Base-by-base conservation (phyloP, 176 grass and related monocot species). In the Cymbopogon citratus region DNA sequence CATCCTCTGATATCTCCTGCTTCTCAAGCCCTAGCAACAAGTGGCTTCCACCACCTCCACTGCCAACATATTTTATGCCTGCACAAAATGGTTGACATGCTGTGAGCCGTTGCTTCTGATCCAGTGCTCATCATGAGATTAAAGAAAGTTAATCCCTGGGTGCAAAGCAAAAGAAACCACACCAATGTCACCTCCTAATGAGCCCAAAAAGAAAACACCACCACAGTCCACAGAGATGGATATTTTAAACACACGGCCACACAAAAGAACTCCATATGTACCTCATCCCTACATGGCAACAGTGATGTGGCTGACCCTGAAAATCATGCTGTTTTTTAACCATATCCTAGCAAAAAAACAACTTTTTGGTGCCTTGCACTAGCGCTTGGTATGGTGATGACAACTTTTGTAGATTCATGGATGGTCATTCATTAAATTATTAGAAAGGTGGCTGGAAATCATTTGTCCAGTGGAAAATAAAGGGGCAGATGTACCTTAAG, bases 111-210 rank as follows among this genome's bases (percentile, higher is more conserved):
- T 85, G 83, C 87, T 78, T 89, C 66, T 54, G 60, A 81, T 38
- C n/a, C 26, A 73, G 35, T 85, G 54, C 78, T 81, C 83, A 77
- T 72, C 57, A 85, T 82, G 73, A 77, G 87, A 85, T 89, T 82
- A 89, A 85, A 64, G 78, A 85, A 85, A 82, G 78, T 19, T 72
- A 77, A 89, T 81, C 75, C 69, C 35, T 81, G 25, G 85, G 80
- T 75, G 77, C 77, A 86, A 89, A 85, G 72, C 65, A 85, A 76
- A 89, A 81, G 87, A 25, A 31, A 52, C 31, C 71, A 71, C 71
- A 76, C 63, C 71, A 76, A 76, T 51, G 63, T 44, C 71, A 76
- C 60, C 57, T 63, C 66, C 74, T 65, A 83, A 78, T 73, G 61
- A 79, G 5, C 64, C 76, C 77, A 19, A 35, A 81, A 85, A 49